phyloP scores from a whole-genome alignment of 1,139 yeast species.

The Arxiozyma telluris region DNA sequence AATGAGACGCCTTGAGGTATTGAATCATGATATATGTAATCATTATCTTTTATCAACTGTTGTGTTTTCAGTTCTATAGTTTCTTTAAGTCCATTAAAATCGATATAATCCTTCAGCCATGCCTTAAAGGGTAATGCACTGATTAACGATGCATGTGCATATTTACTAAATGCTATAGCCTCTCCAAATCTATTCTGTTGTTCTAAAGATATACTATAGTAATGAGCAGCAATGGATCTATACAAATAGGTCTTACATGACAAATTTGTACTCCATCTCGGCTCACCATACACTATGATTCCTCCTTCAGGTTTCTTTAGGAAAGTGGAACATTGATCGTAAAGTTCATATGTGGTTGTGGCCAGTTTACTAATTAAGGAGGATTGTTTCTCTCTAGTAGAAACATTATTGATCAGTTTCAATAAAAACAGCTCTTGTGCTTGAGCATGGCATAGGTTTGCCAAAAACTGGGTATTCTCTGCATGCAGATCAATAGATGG shows the following conservation, averaged over 20 bases:
- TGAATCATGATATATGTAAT: slow-evolving; percentile 73
- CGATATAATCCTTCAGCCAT: slow-evolving; percentile 26
- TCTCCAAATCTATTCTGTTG: slow-evolving; percentile 56
- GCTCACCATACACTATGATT: slow-evolving; percentile 33
- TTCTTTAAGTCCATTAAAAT: slow-evolving; percentile 25
- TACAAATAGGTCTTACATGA: slow-evolving; percentile 40
- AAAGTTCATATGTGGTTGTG: slow-evolving; percentile 48
- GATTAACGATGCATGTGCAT: slow-evolving; percentile 35
- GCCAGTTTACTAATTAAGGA: slow-evolving; percentile 69
- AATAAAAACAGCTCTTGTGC: slow-evolving; percentile 77
- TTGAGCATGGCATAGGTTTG: slow-evolving; percentile 68
- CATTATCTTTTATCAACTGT: slow-evolving; percentile 68
- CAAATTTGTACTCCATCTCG: slow-evolving; percentile 36
- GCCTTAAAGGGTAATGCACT: slow-evolving; percentile 20
- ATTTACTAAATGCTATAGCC: slow-evolving; percentile 59
- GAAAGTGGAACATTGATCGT: slow-evolving; percentile 42
- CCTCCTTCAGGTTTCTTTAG: slow-evolving; percentile 36
- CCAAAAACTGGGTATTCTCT: slow-evolving; percentile 57
- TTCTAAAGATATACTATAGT: slow-evolving; percentile 34
- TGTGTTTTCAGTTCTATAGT: slow-evolving; percentile 25
- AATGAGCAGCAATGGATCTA: slow-evolving; percentile 39
- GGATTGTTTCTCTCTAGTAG: slow-evolving; percentile 37
- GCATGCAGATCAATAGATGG: slow-evolving; percentile 74
- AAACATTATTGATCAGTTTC: slow-evolving; percentile 42
- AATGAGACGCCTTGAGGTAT: slow-evolving; percentile 55